Base-by-base conservation (phyloP, 1,139 yeast species). In the Petasospora rhodanensis region DNA sequence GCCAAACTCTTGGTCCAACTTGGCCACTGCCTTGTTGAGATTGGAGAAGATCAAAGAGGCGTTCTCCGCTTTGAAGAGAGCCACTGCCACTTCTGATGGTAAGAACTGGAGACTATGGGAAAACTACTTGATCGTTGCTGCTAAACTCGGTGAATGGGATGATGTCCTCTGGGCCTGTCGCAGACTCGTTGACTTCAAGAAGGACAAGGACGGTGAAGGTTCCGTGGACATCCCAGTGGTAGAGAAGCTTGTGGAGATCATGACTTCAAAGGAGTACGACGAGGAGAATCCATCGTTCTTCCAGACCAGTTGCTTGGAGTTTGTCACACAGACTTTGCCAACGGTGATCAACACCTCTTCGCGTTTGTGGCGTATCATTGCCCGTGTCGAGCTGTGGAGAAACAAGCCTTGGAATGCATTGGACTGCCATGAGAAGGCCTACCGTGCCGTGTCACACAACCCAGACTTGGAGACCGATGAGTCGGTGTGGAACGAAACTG, bases 81-180 rank as follows among this genome's bases (percentile, higher is more conserved):
- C 97, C 0, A 69, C 83, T 15, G 63, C 80, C 16, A 81, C 86
- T 16, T 79, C 78, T 28, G 79, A 80, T 18, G 67, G 66, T 20
- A 75, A 71, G 47, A 84, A 89, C 35, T 86, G 97, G 96, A 75
- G 85, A 49, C 78, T 93, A 22, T 89, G 91, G 80, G 93, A 86
- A 47, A 93, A 93, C 55, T 87, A 79, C 51, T 64, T 85, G 54
- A 67, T 77, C 25, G 93, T 91, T 15, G 94, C 97, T 1, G 78
- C 79, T 22, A 84, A 80, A 51, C 62, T 89, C 26, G 67, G 73
- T 14, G 87, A 85, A 51, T 91, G 97, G 96, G 78, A 73, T 43
- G 96, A 87, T 43, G 96, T 83, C 2, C 65, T 89, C 17, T 58
- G 74, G 18, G 96, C 96, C 0, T 70, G 81, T 12, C 70, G 69